Conservation (phyloP, 306 rosid species). For the Glycyrrhiza uralensis region DNA sequence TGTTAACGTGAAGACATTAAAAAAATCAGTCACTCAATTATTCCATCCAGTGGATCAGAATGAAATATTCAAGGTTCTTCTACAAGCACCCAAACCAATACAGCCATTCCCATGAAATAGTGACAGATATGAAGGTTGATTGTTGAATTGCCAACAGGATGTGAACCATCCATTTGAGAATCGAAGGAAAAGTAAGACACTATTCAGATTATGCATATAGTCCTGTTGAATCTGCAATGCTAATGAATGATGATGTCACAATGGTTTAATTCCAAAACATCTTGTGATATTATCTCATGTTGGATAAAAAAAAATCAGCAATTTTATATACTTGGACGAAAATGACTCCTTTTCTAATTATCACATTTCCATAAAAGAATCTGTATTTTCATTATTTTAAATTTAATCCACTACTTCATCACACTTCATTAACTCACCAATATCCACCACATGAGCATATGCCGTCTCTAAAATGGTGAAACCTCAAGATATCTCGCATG, state of each 20-base stretch:
- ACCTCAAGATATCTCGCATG: slow-evolving; percentile 57
- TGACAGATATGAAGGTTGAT: background rate
- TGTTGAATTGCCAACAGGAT: background rate
- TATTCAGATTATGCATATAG: background rate
- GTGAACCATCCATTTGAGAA: background rate
- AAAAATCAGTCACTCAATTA: background rate
- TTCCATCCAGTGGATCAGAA: background rate
- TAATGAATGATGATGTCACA: background rate
- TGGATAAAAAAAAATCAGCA: too few relatives aligned
- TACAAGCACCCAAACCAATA: background rate
- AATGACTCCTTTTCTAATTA: too few relatives aligned
- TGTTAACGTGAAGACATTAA: background rate
- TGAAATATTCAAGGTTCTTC: background rate
- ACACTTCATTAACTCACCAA: slow-evolving; percentile 41
- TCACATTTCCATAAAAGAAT: background rate
- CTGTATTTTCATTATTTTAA: background rate
- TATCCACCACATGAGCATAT: slow-evolving; percentile 58
- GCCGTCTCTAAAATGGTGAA: slow-evolving; percentile 55
- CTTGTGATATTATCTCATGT: too few relatives aligned
- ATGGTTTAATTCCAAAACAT: background rate
- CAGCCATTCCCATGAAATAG: background rate
- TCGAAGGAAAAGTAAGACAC: background rate
- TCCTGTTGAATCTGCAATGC: background rate
- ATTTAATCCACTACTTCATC: background rate
- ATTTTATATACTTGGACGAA: too few relatives aligned